Conservation (phyloP, 441 rosid species). For the Gossypium schwendimanii region DNA sequence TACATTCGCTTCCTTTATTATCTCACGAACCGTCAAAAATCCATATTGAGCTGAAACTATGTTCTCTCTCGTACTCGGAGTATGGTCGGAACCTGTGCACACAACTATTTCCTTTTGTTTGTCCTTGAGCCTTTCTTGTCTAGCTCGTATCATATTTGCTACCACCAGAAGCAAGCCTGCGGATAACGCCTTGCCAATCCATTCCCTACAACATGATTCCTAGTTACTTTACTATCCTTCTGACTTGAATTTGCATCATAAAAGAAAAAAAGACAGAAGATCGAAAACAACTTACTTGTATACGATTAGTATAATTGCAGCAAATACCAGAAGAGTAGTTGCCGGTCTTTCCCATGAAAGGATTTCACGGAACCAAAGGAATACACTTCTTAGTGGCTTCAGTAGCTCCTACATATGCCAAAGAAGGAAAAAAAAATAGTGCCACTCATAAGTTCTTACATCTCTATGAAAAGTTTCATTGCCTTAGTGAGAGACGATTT, state of each 20-base stretch:
- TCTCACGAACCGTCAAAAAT: slow-evolving; percentile 41
- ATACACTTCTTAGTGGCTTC: slow-evolving; percentile 42
- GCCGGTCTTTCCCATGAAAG: slow-evolving; percentile 57
- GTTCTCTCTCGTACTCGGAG: slow-evolving; percentile 43
- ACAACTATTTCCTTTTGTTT: slow-evolving; percentile 52
- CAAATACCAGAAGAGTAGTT: slow-evolving; percentile 28
- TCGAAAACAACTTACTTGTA: slow-evolving; percentile 48
- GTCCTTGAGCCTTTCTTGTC: slow-evolving; percentile 26
- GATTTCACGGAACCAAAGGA: slow-evolving; percentile 41
- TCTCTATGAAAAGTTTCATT: not conserved
- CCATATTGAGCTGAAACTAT: slow-evolving; percentile 76
- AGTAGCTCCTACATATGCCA: slow-evolving; percentile 54
- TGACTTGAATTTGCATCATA: not conserved
- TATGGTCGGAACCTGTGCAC: slow-evolving; percentile 49
- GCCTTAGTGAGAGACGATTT: not conserved
- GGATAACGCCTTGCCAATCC: slow-evolving; percentile 68
- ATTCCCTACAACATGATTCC: slow-evolving; percentile 45
- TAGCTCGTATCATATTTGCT: slow-evolving; percentile 47
- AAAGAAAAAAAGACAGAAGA: not conserved
- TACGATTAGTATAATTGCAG: slow-evolving; percentile 24
- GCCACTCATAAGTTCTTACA: not conserved
- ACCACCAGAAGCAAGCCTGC: slow-evolving; percentile 42
- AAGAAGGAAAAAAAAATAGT: not conserved
- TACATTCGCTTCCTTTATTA: slow-evolving; percentile 51
- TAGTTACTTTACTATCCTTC: not conserved